phyloP scores from a whole-genome alignment of 129 eudicot species.

The Erigeron canadensis region DNA sequence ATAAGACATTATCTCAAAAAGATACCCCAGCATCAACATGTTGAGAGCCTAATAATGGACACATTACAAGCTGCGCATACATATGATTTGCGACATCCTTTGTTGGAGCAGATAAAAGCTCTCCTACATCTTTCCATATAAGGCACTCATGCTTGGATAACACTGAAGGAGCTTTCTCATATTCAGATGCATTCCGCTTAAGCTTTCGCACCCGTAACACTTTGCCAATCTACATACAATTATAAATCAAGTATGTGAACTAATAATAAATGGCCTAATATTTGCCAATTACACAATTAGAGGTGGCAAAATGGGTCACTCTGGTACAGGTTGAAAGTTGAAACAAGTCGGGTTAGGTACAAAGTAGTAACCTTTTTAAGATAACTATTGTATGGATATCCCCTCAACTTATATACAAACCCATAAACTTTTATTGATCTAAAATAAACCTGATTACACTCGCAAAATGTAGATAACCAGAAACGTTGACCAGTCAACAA shows the following conservation, averaged over 20 bases:
- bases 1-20: background rate
- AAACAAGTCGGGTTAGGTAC: background rate
- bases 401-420: too few species aligned
- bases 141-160: slow-evolving; percentile 53
- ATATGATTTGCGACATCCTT: slow-evolving; percentile 63
- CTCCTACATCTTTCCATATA: slow-evolving; percentile 61
- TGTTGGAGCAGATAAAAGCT: slow-evolving; percentile 56
- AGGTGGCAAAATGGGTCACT: background rate
- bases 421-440: background rate
- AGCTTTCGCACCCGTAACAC: slow-evolving; percentile 74
- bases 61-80: slow-evolving; percentile 64
- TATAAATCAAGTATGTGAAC: background rate
- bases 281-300: background rate
- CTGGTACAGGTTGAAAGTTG: background rate
- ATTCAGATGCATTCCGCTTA: slow-evolving; percentile 37
- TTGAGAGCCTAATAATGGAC: slow-evolving; percentile 71
- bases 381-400: background rate
- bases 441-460: background rate
- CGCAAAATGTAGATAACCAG: background rate
- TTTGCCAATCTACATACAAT: slow-evolving; percentile 58
- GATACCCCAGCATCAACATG: slow-evolving; percentile 92
- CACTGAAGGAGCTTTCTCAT: slow-evolving; percentile 44
- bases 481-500: too few species aligned
- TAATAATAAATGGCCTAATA: background rate
- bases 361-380: background rate